A percentile compares a stretch with the other conserved stretches of the same genome.
These are phyloP conservation scores for Malus sieversii DNA, from an alignment of 306 rosid species.

Conservation along the genomic window DNA sequence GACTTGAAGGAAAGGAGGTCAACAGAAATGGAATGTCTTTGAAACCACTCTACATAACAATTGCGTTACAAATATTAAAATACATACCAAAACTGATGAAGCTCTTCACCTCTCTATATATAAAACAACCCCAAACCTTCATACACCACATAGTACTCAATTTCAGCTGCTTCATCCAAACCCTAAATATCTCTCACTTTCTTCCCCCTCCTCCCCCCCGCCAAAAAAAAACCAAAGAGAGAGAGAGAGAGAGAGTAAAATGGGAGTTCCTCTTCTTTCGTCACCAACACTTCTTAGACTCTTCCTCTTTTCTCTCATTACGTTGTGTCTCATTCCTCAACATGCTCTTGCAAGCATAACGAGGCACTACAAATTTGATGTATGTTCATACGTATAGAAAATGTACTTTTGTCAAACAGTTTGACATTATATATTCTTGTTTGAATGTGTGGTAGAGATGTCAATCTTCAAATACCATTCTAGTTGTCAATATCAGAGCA, in stretches of 20 bases:
- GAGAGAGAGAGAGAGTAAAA: neutral
- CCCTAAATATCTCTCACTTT: neutral
- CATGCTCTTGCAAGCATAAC: conserved; percentile 40
- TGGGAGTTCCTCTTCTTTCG: conserved; percentile 23
- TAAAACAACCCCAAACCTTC: conserved; percentile 4
- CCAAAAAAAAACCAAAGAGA: neutral
- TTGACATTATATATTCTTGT: neutral
- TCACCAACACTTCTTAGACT: conserved; percentile 11
- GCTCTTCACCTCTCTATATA: conserved; percentile 11
- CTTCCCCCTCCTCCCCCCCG: no score
- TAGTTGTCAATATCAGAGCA: neutral
- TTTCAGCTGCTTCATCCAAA: neutral
- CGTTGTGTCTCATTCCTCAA: conserved; percentile 19
- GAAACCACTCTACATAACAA: conserved; percentile 52
- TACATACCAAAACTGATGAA: neutral
- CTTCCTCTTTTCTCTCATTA: conserved; percentile 19
- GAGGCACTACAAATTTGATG: conserved; percentile 58
- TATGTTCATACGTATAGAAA: conserved; percentile 4
- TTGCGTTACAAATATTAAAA: conserved; percentile 6
- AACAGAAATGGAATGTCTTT: conserved; percentile 42
- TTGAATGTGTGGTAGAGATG: neutral
- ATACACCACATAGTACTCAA: neutral
- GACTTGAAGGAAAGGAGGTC: conserved; percentile 49
- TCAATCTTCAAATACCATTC: no score
- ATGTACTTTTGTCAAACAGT: neutral